Evolutionary conservation across 768 basidiomycete genomes (phyloP).

Genomic region (Pholiota microspora): DNA sequence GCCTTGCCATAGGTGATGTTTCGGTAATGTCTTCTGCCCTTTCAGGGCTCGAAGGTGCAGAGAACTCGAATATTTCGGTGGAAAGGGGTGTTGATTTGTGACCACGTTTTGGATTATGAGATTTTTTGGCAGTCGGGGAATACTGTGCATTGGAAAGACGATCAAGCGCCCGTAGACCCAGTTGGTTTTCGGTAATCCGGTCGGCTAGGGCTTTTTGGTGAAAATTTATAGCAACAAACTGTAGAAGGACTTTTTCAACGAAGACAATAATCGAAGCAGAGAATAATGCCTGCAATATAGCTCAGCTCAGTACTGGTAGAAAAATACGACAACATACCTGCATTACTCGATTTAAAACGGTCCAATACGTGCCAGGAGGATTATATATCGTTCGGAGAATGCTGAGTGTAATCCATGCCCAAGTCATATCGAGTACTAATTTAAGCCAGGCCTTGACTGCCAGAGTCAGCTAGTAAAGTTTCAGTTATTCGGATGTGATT

Average conservation of each 20-base stretch:
- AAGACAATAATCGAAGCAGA: conserved; percentile 41
- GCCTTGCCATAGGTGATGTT: conserved; percentile 12
- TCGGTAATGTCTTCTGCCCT: conserved; percentile 9
- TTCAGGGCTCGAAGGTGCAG: background rate
- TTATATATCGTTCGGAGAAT: conserved; percentile 54
- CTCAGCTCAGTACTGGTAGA: conserved; percentile 5
- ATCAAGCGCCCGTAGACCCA: conserved; percentile 70
- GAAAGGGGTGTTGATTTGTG: conserved; percentile 38
- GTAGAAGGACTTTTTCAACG: conserved; percentile 56
- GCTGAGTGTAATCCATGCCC: conserved; percentile 75
- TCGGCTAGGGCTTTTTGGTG: conserved; percentile 76
- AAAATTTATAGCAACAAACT: conserved; percentile 78
- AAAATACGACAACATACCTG: conserved; percentile 38
- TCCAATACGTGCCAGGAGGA: conserved; percentile 68
- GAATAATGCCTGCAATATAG: conserved; percentile 38
- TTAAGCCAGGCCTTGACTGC: conserved; percentile 75
- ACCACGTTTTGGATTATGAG: conserved; percentile 42
- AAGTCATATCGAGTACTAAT: conserved; percentile 59
- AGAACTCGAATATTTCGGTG: conserved; percentile 34
- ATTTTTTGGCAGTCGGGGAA: conserved; percentile 30
- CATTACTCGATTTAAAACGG: conserved; percentile 65
- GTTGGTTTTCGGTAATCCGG: conserved; percentile 64
- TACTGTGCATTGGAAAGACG: conserved; percentile 67
- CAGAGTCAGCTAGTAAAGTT: conserved; percentile 48
- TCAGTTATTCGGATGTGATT: background rate